These are phyloP conservation scores for Isabelozyma rhagii DNA, from an alignment of 805 yeast genomes.

Conservation along the genomic window DNA sequence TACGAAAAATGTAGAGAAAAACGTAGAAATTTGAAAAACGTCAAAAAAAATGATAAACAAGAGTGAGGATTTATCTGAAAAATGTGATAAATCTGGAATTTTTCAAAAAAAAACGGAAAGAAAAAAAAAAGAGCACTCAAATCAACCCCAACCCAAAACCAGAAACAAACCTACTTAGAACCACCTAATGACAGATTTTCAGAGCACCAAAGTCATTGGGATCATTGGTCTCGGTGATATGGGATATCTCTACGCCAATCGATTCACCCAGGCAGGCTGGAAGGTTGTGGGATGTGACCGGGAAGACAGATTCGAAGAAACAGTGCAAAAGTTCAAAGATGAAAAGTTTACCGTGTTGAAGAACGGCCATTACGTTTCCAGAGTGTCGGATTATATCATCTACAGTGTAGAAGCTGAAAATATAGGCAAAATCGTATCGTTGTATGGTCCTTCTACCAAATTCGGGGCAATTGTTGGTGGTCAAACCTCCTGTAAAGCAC, in stretches of 20 bases:
- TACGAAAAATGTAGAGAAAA: too few relatives aligned
- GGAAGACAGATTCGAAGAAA: slow-evolving; percentile 55
- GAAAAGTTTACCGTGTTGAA: slow-evolving; percentile 53
- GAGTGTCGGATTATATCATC: slow-evolving; percentile 77
- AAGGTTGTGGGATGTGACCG: slow-evolving; percentile 83
- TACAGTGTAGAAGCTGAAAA: slow-evolving; percentile 93
- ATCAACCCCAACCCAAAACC: not conserved
- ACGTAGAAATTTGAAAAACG: too few relatives aligned
- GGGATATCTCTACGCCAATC: slow-evolving; percentile 84
- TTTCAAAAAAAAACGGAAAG: not conserved
- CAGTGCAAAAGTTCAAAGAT: slow-evolving; percentile 36
- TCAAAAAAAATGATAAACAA: too few relatives aligned
- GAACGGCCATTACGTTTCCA: slow-evolving; percentile 82
- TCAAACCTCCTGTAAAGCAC: slow-evolving; percentile 91
- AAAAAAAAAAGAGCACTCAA: too few relatives aligned
- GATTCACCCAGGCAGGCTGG: slow-evolving; percentile 84
- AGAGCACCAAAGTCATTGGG: slow-evolving; percentile 60
- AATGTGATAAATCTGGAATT: too few relatives aligned
- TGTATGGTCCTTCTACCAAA: slow-evolving; percentile 86
- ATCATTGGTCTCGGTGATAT: slow-evolving; percentile 96
- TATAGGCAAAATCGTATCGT: slow-evolving; percentile 64
- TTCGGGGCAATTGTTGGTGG: slow-evolving; percentile 94
- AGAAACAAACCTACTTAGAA: too few relatives aligned
- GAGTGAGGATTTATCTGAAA: too few relatives aligned
- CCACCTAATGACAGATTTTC: not conserved